phyloP scores from a whole-genome alignment of 2,329 filamentous ascomycete genomes.

The Talaromyces sp. region DNA sequence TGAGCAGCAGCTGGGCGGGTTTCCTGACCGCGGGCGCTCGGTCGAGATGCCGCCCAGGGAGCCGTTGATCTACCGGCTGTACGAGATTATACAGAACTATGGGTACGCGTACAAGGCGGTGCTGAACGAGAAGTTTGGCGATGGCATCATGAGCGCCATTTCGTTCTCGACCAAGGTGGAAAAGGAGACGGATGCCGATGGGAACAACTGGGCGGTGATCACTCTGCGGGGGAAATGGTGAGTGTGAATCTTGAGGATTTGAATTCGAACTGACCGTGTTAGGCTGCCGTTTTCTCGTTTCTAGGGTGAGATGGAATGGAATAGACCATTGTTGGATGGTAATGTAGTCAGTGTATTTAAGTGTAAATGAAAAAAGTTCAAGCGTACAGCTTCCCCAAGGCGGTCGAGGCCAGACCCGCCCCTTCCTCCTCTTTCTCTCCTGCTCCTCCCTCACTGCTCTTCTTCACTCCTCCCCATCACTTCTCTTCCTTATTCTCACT shows the following conservation, averaged over 20 bases:
- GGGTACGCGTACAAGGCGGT: conserved; percentile 95
- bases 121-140: conserved; percentile 89
- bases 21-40: conserved; percentile 74
- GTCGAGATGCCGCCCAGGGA: conserved; percentile 82
- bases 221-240: conserved; percentile 80
- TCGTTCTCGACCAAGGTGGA: conserved; percentile 86
- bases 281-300: conserved; percentile 47
- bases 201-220: conserved; percentile 78
- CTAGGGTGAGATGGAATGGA: conserved; percentile 16
- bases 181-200: conserved; percentile 84
- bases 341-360: background rate
- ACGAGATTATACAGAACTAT: conserved; percentile 95
- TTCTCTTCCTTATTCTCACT: background rate
- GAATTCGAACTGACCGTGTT: conserved; percentile 11
- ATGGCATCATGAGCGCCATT: conserved; percentile 96
- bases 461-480: background rate
- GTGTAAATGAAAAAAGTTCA: background rate
- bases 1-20: conserved; percentile 61
- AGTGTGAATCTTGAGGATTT: conserved; percentile 22
- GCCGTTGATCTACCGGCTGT: conserved; percentile 83
- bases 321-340: background rate
- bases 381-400: background rate
- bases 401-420: background rate
- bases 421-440: background rate
- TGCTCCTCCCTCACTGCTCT: background rate